phyloP scores from a whole-genome alignment of 192 early-diverging fungal species.

The Funneliformis geosporum region DNA sequence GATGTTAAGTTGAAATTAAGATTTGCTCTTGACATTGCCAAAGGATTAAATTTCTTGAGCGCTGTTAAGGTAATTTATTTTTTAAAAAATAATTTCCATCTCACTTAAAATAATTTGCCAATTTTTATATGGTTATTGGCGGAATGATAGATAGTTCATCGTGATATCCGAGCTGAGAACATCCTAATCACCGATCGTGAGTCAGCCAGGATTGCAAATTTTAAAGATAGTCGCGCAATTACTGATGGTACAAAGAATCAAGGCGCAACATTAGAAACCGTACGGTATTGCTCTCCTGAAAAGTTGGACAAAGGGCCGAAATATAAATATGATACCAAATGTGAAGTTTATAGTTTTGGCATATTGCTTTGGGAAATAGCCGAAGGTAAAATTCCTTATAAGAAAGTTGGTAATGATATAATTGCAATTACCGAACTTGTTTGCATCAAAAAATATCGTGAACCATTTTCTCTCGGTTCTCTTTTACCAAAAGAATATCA shows the following conservation, averaged over 20 bases:
- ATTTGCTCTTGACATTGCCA: slow-evolving; percentile 35
- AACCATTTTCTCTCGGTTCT: too few species aligned
- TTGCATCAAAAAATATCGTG: too few species aligned
- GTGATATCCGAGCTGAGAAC: not conserved
- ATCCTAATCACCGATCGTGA: not conserved
- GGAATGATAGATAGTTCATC: not conserved
- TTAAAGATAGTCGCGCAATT: not conserved
- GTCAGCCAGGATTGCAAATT: slow-evolving; percentile 38
- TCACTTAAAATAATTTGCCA: too few species aligned
- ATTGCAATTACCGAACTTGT: too few species aligned
- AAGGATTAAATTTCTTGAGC: slow-evolving; percentile 33
- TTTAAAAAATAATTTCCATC: too few species aligned
- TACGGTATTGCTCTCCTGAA: slow-evolving; percentile 23
- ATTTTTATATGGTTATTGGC: too few species aligned
- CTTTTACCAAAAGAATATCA: too few species aligned
- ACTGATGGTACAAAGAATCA: not conserved
- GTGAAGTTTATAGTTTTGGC: too few species aligned
- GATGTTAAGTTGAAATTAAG: slow-evolving; percentile 32
- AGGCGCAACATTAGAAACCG: not conserved
- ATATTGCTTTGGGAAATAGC: too few species aligned
- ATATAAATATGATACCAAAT: not conserved
- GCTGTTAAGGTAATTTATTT: slow-evolving; percentile 12
- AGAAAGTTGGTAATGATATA: not conserved
- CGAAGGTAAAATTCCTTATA: not conserved
- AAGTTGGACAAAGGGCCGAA: not conserved